A percentile compares a stretch with the other conserved stretches of the same genome.
phyloP scores from a whole-genome alignment of 768 basidiomycete genomes.

The Podaxis rugospora region DNA sequence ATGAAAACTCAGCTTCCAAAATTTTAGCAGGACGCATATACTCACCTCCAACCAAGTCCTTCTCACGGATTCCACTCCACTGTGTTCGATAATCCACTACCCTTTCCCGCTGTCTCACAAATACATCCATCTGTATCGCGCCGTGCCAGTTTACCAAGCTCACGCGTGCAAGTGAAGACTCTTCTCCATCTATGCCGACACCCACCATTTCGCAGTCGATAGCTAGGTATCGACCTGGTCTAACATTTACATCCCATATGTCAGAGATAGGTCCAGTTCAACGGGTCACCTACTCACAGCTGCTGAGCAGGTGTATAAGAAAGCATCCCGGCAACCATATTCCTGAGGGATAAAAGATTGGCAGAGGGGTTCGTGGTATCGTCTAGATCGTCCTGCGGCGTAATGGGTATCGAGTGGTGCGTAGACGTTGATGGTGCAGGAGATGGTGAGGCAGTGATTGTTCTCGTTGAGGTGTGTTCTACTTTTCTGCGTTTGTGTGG shows the following conservation, averaged over 20 bases:
- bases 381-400: not conserved
- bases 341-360: constrained; percentile 28
- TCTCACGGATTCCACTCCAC: constrained; percentile 77
- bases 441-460: not conserved
- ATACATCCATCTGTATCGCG: constrained; percentile 72
- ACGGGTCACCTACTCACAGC: constrained; percentile 31
- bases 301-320: constrained; percentile 35
- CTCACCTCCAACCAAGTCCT: constrained; percentile 69
- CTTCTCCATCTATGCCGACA: constrained; percentile 75
- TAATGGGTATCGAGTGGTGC: not conserved
- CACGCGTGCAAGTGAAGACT: constrained; percentile 85
- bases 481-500: constrained; percentile 12
- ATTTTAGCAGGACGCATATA: not conserved
- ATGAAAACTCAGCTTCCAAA: not conserved
- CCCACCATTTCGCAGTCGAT: constrained; percentile 99
- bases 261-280: not conserved
- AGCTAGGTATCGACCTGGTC: constrained; percentile 72
- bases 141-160: constrained; percentile 90
- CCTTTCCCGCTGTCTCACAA: constrained; percentile 80
- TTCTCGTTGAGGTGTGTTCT: constrained; percentile 3
- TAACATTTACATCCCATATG: constrained; percentile 16
- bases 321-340: constrained; percentile 49
- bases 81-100: constrained; percentile 93
- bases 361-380: constrained; percentile 14
- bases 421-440: not conserved